phyloP scores from a whole-genome alignment of 306 rosid species.

The Inga laurina region DNA sequence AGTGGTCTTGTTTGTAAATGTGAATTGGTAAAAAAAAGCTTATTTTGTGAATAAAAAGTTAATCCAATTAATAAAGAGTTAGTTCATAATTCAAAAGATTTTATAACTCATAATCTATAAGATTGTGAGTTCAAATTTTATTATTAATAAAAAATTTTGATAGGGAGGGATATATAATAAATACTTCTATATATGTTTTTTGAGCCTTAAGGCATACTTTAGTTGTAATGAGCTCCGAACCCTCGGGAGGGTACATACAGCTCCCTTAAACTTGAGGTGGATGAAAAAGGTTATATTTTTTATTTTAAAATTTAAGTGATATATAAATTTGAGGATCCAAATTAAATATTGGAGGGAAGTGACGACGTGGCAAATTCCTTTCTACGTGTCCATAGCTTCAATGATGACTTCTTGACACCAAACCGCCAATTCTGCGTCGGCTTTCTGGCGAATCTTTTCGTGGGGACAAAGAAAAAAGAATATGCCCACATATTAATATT shows the following conservation, averaged over 20 bases:
- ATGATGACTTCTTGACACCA: conserved; percentile 7
- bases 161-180: too few species aligned
- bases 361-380: not conserved
- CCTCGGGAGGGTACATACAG: too few species aligned
- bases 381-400: not conserved
- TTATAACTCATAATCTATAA: too few species aligned
- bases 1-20: not conserved
- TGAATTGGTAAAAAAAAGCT: not conserved
- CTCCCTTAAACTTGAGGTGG: too few species aligned
- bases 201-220: rapidly evolving
- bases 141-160: rapidly evolving
- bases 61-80: too few species aligned
- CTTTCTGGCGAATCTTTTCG: not conserved
- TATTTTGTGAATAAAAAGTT: too few species aligned
- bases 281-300: too few species aligned
- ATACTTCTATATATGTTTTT: too few species aligned
- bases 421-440: not conserved
- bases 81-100: too few species aligned
- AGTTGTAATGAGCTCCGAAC: too few species aligned
- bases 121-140: too few species aligned
- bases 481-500: too few species aligned
- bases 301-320: not conserved
- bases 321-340: not conserved
- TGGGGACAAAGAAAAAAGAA: not conserved
- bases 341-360: not conserved